Evolutionary conservation across 495 filamentous ascomycete species (phyloP).

Genomic region (Annulohypoxylon stygium): DNA sequence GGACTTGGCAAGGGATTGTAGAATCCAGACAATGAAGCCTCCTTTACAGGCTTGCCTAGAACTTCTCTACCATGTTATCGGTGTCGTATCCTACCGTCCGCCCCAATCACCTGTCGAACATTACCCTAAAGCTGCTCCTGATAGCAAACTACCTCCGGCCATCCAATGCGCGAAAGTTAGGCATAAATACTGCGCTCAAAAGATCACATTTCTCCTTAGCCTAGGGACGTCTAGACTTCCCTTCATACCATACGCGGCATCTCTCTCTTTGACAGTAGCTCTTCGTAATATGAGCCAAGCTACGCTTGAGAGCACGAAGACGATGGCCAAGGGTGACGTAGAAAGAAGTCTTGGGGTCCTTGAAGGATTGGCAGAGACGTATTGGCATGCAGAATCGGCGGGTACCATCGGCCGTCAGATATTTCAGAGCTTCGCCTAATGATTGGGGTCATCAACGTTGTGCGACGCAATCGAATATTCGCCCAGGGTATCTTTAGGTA

Average conservation of each 20-base stretch:
- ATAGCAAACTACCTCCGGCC: background rate
- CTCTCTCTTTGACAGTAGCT: constrained; percentile 68
- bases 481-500: too few relatives aligned
- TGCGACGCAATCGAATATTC: background rate
- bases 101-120: background rate
- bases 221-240: constrained; percentile 54
- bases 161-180: constrained; percentile 21
- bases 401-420: constrained; percentile 59
- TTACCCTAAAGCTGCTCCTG: background rate
- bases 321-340: constrained; percentile 66
- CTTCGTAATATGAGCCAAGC: constrained; percentile 70
- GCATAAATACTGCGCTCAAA: constrained; percentile 33
- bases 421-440: constrained; percentile 14
- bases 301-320: constrained; percentile 64
- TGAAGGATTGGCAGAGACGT: constrained; percentile 57
- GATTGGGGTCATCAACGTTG: background rate
- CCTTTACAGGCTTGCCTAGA: constrained; percentile 26
- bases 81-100: constrained; percentile 36
- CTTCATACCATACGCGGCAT: constrained; percentile 69
- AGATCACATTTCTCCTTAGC: constrained; percentile 19
- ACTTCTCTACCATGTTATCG: constrained; percentile 28
- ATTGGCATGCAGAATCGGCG: constrained; percentile 70
- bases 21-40: constrained; percentile 12
- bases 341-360: constrained; percentile 64
- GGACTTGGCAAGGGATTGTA: constrained; percentile 59